Conservation (phyloP, 495 filamentous ascomycete genomes). For the Hyaloscypha finlandica region DNA sequence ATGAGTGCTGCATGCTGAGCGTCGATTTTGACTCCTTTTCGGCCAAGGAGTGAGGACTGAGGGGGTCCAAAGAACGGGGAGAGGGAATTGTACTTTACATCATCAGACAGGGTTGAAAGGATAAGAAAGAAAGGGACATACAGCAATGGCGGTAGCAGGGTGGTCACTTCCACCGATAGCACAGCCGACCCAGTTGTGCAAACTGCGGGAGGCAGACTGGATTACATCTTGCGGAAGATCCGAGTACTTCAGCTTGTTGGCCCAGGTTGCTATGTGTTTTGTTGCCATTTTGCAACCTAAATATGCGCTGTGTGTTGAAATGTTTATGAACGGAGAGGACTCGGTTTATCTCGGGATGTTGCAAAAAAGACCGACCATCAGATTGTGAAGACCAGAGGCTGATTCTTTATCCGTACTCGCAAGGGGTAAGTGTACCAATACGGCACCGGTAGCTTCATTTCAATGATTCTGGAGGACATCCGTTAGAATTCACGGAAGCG, state of each 20-base stretch:
- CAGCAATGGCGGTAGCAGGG: constrained; percentile 48
- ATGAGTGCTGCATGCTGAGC: constrained; percentile 54
- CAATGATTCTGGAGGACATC: too few relatives aligned
- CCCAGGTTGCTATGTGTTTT: constrained; percentile 41
- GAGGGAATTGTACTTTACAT: constrained; percentile 34
- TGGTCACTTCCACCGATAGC: constrained; percentile 50
- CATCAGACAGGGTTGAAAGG: not conserved
- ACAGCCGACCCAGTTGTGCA: constrained; percentile 58
- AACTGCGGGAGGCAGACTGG: constrained; percentile 38
- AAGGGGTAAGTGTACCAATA: too few relatives aligned
- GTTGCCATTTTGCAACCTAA: constrained; percentile 39
- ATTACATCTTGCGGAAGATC: constrained; percentile 38
- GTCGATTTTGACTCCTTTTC: constrained; percentile 39
- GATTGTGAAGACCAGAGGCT: too few relatives aligned
- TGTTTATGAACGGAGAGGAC: too few relatives aligned
- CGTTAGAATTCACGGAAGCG: too few relatives aligned
- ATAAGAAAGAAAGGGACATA: constrained; percentile 10
- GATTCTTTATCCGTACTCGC: too few relatives aligned
- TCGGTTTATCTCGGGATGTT: too few relatives aligned
- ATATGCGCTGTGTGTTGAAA: too few relatives aligned
- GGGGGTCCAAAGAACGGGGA: constrained; percentile 47
- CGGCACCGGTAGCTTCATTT: too few relatives aligned
- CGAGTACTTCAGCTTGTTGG: constrained; percentile 37
- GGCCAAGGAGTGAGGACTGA: constrained; percentile 46
- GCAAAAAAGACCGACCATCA: too few relatives aligned